Base-by-base conservation (phyloP, 2,329 filamentous ascomycete genomes). In the Monosporascus cannonballus region DNA sequence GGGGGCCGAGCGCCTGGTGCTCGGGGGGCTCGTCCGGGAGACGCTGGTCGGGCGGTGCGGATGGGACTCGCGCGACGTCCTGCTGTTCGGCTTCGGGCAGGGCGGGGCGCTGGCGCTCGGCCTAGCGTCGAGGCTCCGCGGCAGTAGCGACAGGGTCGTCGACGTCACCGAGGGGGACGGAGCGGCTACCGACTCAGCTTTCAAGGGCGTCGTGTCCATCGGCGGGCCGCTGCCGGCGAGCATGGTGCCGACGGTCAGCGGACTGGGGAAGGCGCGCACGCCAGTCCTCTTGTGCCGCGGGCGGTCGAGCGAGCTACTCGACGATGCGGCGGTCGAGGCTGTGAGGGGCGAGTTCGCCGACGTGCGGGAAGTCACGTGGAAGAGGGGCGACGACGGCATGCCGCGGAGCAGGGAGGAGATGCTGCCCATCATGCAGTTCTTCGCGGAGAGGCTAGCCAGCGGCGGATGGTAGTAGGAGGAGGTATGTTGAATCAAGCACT, bases 371-470 rank as follows among this genome's bases (percentile, higher is more conserved):
- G 84, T 84, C 52, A 81, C 81, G 63, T 94, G 89, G 83, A 80
- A 78, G 64, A 70, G 30, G 30, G 11, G 68, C 3, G 88, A 86
- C 6, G 90, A 96, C 68, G 80, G 79, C 1, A 96, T 96, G 92
- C 90, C 91, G n/a, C 75, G 77, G 46, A 86, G 79, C 66, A 78
- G 87, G 50, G 90, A 95, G 11, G 92, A 97, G 76, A 92, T 95
- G 79, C 66, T 92, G 63, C 91, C 92, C 0, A 80, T 96, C 55
- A 96, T 96, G 90, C 83, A 87, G 64, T 96, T 86, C 62, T 80
- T 91, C 62, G 85, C 86, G 0, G 79, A 86, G 49, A 78, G 86
- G 62, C 69, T 94, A 60, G 9, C 30, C 11, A 62, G 27, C 4
- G 56, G 61, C 24, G 61, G 59, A 2, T 66, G 63, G 59, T 64